Evolutionary conservation across 2,329 filamentous ascomycete genomes (phyloP).

Genomic region (Penicillium nordicum): DNA sequence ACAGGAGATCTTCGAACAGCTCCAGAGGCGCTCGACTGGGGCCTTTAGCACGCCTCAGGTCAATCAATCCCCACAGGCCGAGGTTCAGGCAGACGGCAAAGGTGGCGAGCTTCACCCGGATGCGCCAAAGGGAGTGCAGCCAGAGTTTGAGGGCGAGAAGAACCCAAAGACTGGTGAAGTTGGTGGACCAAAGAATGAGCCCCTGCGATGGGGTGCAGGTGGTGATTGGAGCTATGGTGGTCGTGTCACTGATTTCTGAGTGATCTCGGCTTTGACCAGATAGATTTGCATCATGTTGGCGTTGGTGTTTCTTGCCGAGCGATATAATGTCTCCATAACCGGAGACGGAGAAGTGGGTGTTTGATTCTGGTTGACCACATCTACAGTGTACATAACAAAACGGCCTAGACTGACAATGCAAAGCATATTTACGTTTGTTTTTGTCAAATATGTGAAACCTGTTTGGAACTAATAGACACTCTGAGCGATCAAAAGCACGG

Average conservation of each 20-base stretch:
- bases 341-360: background rate
- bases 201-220: constrained; percentile 73
- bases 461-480: background rate
- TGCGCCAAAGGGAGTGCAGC: constrained; percentile 70
- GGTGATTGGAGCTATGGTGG: constrained; percentile 95
- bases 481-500: background rate
- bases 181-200: constrained; percentile 96
- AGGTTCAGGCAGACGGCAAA: constrained; percentile 53
- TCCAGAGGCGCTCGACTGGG: constrained; percentile 73
- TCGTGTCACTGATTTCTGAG: constrained; percentile 82
- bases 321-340: background rate
- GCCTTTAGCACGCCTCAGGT: constrained; percentile 67
- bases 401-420: background rate
- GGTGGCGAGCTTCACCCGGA: constrained; percentile 68
- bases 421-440: background rate
- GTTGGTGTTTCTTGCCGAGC: constrained; percentile 16
- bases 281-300: constrained; percentile 21
- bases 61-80: constrained; percentile 50
- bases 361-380: background rate
- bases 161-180: constrained; percentile 96
- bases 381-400: constrained; percentile 4
- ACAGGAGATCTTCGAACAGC: constrained; percentile 83
- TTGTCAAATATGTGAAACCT: background rate
- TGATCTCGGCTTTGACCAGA: background rate
- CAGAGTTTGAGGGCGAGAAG: constrained; percentile 87